A percentile compares a stretch with the other conserved stretches of the same genome.
Evolutionary conservation across 441 rosid species (phyloP).

Genomic region (Melastoma candidum): DNA sequence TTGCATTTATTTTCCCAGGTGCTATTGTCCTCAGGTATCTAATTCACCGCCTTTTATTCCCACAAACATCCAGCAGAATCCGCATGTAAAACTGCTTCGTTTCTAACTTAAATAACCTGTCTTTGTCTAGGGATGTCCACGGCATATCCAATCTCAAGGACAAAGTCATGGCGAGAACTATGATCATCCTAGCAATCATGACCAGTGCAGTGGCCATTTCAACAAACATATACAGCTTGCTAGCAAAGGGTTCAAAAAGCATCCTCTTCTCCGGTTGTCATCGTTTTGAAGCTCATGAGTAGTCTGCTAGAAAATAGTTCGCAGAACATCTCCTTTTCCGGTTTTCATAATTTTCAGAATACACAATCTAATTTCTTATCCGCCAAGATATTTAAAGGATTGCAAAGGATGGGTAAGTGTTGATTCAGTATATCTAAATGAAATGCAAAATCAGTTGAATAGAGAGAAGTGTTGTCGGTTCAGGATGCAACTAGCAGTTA

Average conservation of each 20-base stretch:
- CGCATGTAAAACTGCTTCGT: neutral
- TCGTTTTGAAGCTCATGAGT: neutral
- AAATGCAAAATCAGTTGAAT: no score
- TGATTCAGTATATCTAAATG: no score
- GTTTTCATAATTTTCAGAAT: no score
- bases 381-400: no score
- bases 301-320: no score
- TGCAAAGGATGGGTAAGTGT: no score
- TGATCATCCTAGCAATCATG: constrained; percentile 53
- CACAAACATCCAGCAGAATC: neutral
- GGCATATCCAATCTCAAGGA: constrained; percentile 52
- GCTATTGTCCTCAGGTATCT: constrained; percentile 9
- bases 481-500: no score
- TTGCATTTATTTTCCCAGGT: constrained; percentile 9
- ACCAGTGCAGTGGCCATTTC: constrained; percentile 74
- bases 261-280: neutral
- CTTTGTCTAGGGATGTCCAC: constrained; percentile 43
- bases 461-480: no score
- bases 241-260: constrained; percentile 13
- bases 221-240: constrained; percentile 33
- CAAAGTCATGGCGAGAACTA: constrained; percentile 39
- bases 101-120: neutral
- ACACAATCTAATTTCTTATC: no score
- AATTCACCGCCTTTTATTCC: neutral
- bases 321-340: no score